Base-by-base conservation (phyloP, 1,284 basidiomycete genomes). In the Rhodotorula sp. region DNA sequence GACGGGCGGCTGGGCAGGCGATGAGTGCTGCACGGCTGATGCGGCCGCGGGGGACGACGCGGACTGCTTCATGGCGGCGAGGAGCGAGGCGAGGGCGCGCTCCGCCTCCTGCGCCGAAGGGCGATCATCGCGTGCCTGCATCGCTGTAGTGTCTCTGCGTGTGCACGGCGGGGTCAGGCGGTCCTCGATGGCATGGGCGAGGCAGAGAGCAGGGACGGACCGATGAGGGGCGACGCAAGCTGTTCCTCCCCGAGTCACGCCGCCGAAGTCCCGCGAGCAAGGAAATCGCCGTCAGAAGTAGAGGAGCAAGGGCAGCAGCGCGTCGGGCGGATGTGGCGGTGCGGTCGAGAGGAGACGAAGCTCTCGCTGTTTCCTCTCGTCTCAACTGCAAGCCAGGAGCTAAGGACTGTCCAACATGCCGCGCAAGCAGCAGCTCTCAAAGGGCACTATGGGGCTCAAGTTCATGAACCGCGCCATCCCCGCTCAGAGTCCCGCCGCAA, bases 361-460 rank as follows among this genome's bases (percentile, higher is more conserved):
- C 13, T 44, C 44, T 44, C 44, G 44, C 44, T 12, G 5, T 44
- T 19, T 4, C 44, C 44, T 44, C 44, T 44, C 44, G 44, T 19
- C 4, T 19, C 44, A 12, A 10, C 21, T 4, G 4, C 44, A 3
- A 10, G 44, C 44, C 15, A 4, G 9, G 15, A 13, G 36, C 55
- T 39, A 17, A 12, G n/a, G 57, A 9, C 29, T n/a, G 56, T 10
- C 44, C 50, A 37, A 15, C 8, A 55, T 54, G n/a, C 37, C 19
- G 58, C 37, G 56, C 22, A 41, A 36, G 15, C 48, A 36, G 32
- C 34, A 21, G 22, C n/a, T 37, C 36, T 39, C 36, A 36, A 57
- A 37, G 37, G 69, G 69, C 6, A 75, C 75, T 0, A 61, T 70
- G n/a, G 72, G 70, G 2, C 73, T 74, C 55, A 72, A 70, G 62